A percentile compares a stretch with the other conserved stretches of the same genome.
These are phyloP conservation scores for Penicillium diatomitis DNA, from an alignment of 495 filamentous ascomycete genomes.

Conservation along the genomic window DNA sequence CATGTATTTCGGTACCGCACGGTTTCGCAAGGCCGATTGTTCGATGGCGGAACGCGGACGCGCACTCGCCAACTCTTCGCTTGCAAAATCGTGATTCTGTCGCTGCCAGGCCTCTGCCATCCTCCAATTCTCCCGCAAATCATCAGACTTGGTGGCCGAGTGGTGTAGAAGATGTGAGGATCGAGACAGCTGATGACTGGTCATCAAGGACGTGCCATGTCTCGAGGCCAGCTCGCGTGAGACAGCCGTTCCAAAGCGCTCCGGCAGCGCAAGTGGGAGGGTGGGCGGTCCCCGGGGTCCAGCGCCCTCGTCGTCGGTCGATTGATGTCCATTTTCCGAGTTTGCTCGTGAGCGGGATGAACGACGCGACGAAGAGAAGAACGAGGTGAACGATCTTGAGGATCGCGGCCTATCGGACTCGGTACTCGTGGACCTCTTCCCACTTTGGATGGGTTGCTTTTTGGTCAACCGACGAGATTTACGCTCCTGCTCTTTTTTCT, in stretches of 20 bases:
- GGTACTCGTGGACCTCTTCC: constrained; percentile 27
- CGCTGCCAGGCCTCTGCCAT: constrained; percentile 17
- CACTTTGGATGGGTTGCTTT: constrained; percentile 26
- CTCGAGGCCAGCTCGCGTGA: constrained; percentile 22
- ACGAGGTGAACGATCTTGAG: constrained; percentile 19
- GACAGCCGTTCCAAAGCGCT: constrained; percentile 26
- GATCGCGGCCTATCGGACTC: constrained; percentile 20
- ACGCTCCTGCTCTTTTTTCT: constrained; percentile 14
- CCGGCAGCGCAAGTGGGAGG: constrained; percentile 20
- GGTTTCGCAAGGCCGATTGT: background rate
- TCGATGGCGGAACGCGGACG: background rate
- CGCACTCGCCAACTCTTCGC: background rate
- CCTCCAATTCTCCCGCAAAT: constrained; percentile 21
- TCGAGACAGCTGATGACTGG: constrained; percentile 5
- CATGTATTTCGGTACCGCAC: background rate
- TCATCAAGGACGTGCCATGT: constrained; percentile 20
- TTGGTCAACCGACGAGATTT: constrained; percentile 28
- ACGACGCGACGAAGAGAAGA: constrained; percentile 26
- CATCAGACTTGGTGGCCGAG: constrained; percentile 10
- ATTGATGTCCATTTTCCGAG: constrained; percentile 12
- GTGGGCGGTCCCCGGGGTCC: constrained; percentile 5
- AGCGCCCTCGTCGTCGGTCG: constrained; percentile 4
- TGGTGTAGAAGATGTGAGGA: constrained; percentile 7
- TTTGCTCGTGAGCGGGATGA: constrained; percentile 24
- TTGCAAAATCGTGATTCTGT: constrained; percentile 1